These are phyloP conservation scores for Russula dissimulans DNA, from an alignment of 768 basidiomycete species.

Conservation along the genomic window DNA sequence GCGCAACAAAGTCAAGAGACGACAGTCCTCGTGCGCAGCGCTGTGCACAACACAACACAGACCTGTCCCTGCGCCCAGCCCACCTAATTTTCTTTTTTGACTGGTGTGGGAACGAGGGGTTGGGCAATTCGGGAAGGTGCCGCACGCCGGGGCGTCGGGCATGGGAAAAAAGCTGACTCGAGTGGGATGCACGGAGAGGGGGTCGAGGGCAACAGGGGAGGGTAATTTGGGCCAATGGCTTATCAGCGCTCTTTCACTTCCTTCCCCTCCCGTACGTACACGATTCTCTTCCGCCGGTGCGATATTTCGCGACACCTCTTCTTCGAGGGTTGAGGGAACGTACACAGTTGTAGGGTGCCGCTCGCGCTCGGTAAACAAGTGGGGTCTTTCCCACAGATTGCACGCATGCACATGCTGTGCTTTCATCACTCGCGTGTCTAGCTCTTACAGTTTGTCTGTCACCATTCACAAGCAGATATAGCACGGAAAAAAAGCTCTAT, in stretches of 20 bases:
- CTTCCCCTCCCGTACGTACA: neutral
- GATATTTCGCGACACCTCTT: neutral
- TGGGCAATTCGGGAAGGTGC: neutral
- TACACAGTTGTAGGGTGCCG: neutral
- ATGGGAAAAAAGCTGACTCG: neutral
- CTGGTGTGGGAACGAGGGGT: conserved; percentile 1
- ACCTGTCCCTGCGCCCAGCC: too few species aligned
- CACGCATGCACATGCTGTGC: neutral
- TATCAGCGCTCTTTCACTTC: neutral
- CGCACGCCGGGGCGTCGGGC: conserved; percentile 3
- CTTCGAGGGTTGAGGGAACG: neutral
- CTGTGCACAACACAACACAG: too few species aligned
- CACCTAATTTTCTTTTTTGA: neutral
- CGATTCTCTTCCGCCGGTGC: neutral
- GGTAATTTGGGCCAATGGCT: neutral
- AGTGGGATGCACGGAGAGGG: neutral
- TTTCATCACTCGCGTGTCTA: too few species aligned
- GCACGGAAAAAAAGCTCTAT: conserved; percentile 9
- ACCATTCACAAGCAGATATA: neutral
- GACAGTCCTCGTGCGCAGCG: too few species aligned
- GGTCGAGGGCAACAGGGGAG: neutral
- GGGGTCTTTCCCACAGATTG: conserved; percentile 1
- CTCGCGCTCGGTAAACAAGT: neutral
- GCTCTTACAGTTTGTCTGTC: neutral
- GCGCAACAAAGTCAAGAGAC: too few species aligned